These are phyloP conservation scores for Lycium barbarum DNA, from an alignment of 257 asterid genomes.

Conservation along the genomic window DNA sequence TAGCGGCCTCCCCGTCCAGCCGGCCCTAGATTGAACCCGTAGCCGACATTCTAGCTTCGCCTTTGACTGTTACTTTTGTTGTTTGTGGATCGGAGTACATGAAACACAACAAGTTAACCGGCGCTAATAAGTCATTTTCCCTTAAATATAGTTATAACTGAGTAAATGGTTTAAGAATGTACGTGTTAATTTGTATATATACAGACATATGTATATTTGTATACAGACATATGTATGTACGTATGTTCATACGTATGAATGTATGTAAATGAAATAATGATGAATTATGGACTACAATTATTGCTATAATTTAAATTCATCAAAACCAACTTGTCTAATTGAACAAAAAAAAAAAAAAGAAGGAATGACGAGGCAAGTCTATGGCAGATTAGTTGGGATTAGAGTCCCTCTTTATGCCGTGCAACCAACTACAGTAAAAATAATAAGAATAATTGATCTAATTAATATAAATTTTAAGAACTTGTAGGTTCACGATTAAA, in stretches of 20 bases:
- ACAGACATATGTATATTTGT: no score
- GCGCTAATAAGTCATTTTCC: no score
- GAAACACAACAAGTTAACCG: no score
- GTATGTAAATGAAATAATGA: constrained; percentile 3
- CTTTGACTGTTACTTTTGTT: no score
- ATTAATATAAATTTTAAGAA: background rate
- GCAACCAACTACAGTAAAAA: background rate
- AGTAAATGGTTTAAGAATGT: background rate
- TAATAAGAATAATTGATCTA: background rate
- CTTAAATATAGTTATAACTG: no score
- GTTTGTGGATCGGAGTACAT: no score
- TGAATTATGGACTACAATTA: background rate
- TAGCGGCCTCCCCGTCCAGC: no score
- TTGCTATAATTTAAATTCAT: background rate
- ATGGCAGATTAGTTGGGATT: background rate
- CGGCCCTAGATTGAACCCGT: no score
- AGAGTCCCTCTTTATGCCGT: background rate
- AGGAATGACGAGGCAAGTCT: background rate
- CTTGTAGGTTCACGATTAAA: no score
- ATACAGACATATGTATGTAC: background rate
- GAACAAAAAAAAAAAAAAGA: no score
- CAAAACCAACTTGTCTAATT: background rate
- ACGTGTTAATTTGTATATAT: background rate
- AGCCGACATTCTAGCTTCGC: no score
- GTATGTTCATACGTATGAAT: background rate